Conservation (phyloP, 2,329 filamentous ascomycete genomes). For the Aspergillus awamori region DNA sequence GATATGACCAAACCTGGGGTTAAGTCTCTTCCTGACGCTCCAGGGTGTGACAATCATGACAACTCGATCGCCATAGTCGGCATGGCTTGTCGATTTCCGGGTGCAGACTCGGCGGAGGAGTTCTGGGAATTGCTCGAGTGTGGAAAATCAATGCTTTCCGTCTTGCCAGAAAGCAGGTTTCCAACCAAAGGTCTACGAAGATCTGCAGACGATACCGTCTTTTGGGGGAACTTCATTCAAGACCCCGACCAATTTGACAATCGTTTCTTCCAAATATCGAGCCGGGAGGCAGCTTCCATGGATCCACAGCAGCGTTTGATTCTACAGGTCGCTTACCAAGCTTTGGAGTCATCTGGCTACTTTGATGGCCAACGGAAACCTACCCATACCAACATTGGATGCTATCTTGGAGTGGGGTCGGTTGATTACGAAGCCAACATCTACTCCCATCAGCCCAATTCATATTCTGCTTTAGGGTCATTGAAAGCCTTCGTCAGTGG, state of each 20-base stretch:
- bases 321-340: conserved; percentile 10
- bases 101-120: not conserved
- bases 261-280: conserved; percentile 32
- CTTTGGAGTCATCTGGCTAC: conserved; percentile 3
- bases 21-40: not conserved
- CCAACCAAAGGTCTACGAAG: not conserved
- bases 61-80: not conserved
- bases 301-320: conserved; percentile 12
- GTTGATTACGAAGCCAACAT: not conserved
- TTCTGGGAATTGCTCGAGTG: not conserved
- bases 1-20: not conserved
- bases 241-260: conserved; percentile 33
- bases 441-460: not conserved
- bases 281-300: conserved; percentile 5
- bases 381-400: not conserved
- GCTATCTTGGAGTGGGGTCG: not conserved
- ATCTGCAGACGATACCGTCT: not conserved
- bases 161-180: not conserved
- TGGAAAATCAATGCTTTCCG: not conserved
- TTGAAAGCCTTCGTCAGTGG: not conserved
- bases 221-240: conserved; percentile 23
- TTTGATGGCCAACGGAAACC: not conserved
- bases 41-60: not conserved
- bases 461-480: not conserved
- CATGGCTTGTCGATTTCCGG: not conserved